Base-by-base conservation (phyloP, 768 basidiomycete genomes). In the Boletus rubropictus region DNA sequence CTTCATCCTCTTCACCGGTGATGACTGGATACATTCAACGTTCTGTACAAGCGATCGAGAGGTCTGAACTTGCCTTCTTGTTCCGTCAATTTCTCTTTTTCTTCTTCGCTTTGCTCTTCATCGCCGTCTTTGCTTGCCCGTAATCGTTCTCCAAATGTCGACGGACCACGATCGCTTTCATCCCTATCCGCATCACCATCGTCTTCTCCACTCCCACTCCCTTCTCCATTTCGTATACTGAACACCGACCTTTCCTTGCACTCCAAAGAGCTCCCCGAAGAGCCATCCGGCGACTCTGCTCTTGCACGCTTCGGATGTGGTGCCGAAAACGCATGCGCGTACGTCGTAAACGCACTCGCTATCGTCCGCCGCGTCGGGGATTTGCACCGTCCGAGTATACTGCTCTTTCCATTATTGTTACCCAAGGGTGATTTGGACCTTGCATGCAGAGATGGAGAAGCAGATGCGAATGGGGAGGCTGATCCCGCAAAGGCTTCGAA, bases 1-100 rank as follows among this genome's bases (percentile, higher is more conserved):
- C 77, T 57, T 90, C 88, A 18, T 87, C 85, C 62, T 90, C 88
- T 65, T 90, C 88, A 8, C 88, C 88, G 3, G 88, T 90, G 37
- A 74, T 64, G 31, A 85, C 86, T 87, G 52, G 15, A 54, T 28
- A 14, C 22, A 22, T 15, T 53, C 46, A 53, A 18, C 46, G 39
- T 17, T 12, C 27, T 14, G 39, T 17, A 29, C 25, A 1, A 1
- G 0, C 2, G 39, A 46, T 36, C n/a, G 24, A 36, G 9, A 15
- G 22, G 12, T 22, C 33, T 14, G 1, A 32, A 66, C 77, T 50
- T 44, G 81, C 87, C 75, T 61, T 86, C 83, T 67, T 86, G 84
- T 62, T 86, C 84, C 10, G 75, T 79, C 56, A 87, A 56, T 18
- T 68, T 67, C 43, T 63, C 62, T 22, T 72, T 71, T 47, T 64